Conservation (phyloP, 2,329 filamentous ascomycete species). For the Dothideomycetidae sp. region DNA sequence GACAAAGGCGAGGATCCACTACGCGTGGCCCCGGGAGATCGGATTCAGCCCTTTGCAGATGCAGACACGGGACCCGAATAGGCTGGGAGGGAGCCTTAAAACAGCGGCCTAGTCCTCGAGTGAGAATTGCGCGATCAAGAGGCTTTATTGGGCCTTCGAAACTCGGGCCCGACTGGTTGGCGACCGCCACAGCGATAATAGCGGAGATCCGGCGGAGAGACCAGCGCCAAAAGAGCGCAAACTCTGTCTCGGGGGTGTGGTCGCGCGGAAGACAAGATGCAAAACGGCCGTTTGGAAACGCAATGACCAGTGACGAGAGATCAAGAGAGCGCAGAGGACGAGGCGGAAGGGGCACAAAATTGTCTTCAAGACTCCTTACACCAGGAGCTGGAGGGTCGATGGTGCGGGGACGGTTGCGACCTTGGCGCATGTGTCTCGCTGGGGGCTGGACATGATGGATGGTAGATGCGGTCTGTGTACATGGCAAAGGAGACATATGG, state of each 20-base stretch:
- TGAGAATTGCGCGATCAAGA: background rate
- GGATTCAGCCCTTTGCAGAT: constrained; percentile 2
- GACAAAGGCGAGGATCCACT: constrained; percentile 1
- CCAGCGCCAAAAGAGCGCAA: background rate
- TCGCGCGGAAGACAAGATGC: background rate
- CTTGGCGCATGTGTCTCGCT: constrained; percentile 1
- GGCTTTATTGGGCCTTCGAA: background rate
- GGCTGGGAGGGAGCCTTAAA: too few species aligned
- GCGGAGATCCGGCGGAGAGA: background rate
- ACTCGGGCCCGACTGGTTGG: background rate
- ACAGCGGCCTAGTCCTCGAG: background rate
- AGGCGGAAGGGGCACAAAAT: background rate
- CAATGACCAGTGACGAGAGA: background rate
- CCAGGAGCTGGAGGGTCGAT: background rate
- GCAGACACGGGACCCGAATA: background rate
- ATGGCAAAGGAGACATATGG: constrained; percentile 3
- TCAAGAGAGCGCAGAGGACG: background rate
- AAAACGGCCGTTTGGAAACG: background rate
- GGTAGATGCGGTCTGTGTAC: constrained; percentile 2
- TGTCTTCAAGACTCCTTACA: background rate
- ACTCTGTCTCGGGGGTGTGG: background rate
- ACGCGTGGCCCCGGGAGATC: background rate
- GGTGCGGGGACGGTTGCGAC: constrained; percentile 1
- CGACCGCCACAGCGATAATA: background rate
- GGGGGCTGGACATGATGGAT: background rate